Base-by-base conservation (phyloP, 2,329 filamentous ascomycete species). In the Hymenoscyphus fraxineus region DNA sequence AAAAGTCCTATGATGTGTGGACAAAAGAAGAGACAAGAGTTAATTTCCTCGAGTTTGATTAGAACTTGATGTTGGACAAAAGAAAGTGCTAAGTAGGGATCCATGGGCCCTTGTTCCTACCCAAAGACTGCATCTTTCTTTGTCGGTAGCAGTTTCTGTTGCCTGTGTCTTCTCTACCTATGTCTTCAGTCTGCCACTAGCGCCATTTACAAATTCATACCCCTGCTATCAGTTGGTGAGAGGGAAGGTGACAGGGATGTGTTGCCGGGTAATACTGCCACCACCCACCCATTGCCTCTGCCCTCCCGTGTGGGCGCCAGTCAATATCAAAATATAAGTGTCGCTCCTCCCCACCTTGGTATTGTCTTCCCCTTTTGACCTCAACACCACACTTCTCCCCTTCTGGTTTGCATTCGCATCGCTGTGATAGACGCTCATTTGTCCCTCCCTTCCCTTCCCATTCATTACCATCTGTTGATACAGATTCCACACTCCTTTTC, bases 381-480 rank as follows among this genome's bases (percentile, higher is more conserved):
- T 65, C 56, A 64, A 56, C 57, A 60, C 63, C 62, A 66, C 56
- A 51, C 58, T 60, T 62, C 57, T 31, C 4, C 35, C 35, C 9
- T 40, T 40, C 32, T 58, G 60, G 32, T 62, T 51, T 32, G 44
- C 64, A 56, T 56, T 64, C 62, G 59, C 56, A 59, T 41, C 31
- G 56, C 60, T 63, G 61, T 66, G 60, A 64, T 51, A 59, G 65
- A 71, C 71, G 67, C 63, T 71, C 70, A 47, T 71, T 71, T 66
- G 55, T 60, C 58, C 60, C 55, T 65, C 47, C 59, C 55, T 65
- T 44, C 59, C 61, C 35, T 67, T 68, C 35, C 35, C 66, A 60
- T 72, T 69, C 67, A 16, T 65, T 67, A 60, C 60, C 1, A 65
- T 72, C 70, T 73, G 70, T 73, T 72, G 69, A 73, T 70, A 71